Base-by-base conservation (phyloP, 176 grass and related monocot species). In the Cenchrus americanus region DNA sequence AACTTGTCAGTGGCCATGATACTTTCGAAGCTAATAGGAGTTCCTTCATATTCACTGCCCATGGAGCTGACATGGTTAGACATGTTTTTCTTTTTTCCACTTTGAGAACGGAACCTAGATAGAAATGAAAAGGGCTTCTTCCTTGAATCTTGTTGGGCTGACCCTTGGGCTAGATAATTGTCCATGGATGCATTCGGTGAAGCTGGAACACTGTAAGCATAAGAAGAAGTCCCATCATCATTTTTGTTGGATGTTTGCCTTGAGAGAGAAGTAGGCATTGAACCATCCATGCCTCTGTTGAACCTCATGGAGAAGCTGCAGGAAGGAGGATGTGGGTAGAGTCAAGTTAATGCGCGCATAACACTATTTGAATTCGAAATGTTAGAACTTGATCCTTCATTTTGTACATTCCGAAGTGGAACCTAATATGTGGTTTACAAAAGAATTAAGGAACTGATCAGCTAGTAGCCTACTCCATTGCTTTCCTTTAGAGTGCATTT, bases 291-390 rank as follows among this genome's bases (percentile, higher is more conserved):
- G 26, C 82, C 88, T 82, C 81, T 70, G 79, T 68, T 73, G 66
- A 92, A 81, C 81, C 88, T 94, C 80, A 85, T 60, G 74, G 89
- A 87, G 85, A 91, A 83, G 84, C 96, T 99, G 96, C 77, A 86
- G 89, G 62, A 79, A 84, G 71, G 32, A 75, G 6, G 82, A 0
- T 43, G 62, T 2, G 68, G 49, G 27, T 59, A 83, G 75, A 69
- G 47, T 48, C 22, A 64, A 76, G 52, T 66, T 57, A 81, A 76
- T 34, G 2, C n/a, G 41, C 43, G 70, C 18, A 64, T 30, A 81
- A 26, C n/a, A 76, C 4, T 57, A 53, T 62, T 64, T 15, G 62
- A 42, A 69, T 23, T 21, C 7, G 23, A 54, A 52, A 52, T 30
- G 4, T 63, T 63, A 22, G n/a, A 44, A 23, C 49, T 12, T 49